Evolutionary conservation across 176 grass and related monocot genomes (phyloP), one percentile per base, ranked within the genome.

Genomic region (Musa schizocarpa): DNA sequence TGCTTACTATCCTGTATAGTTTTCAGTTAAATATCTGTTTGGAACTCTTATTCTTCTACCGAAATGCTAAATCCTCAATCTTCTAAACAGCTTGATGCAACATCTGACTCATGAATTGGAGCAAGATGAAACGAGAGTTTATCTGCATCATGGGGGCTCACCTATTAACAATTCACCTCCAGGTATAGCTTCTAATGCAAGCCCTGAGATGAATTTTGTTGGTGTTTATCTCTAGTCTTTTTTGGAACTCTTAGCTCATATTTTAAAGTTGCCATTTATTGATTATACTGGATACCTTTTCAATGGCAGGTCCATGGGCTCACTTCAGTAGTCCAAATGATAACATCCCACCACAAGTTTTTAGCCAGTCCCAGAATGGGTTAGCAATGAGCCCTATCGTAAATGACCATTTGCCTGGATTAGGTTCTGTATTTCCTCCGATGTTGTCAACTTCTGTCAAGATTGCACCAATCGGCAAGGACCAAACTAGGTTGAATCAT

Each of bases 121-220:
- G 17, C 82, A 83, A 86, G 96, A 99, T 71, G 96, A 99, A 68
- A 54, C 78, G 19, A 94, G 88, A 89, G 61, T 75, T 43, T 99
- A 86, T 61, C 85, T 81, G 53, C 73, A 84, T 86, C 86, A 84
- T 65, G 79, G 87, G 74, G 84, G 90, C 69, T 99, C 96, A 65
- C 91, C 96, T 85, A 79, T 99, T 62, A 76, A 82, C 59, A 95
- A 84, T 77, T 99, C 96, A 82, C 96, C 96, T 81, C 88, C 96
- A 75, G 96, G 96, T 99, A 89, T 9, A 14, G 16, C n/a, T 50
- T 12, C 12, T 34, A 19, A 21, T 70, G 16, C 13, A 3, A 6
- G 34, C 34, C 48, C 68, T 70, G 34, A 70, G 43, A 50, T 70
- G 13, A 19, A 20, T 11, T 69, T 14, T 50, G 8, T 10, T 7